Percentiles rank a stretch among this genome's conserved stretches.
These are phyloP conservation scores for Wickerhamiella allomyrinae DNA, from an alignment of 805 yeast genomes.

Conservation along the genomic window DNA sequence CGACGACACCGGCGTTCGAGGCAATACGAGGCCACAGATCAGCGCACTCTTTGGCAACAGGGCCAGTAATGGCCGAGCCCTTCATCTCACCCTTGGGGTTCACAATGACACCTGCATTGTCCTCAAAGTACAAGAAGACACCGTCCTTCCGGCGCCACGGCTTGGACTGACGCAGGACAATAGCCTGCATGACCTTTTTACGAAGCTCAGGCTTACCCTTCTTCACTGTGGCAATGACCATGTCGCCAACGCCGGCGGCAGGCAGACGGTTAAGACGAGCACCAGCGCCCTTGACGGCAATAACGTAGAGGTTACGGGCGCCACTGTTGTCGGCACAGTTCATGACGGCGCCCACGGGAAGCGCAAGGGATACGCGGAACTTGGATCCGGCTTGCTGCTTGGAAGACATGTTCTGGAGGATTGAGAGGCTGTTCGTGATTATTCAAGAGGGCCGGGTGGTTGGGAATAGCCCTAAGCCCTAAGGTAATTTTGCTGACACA, in stretches of 20 bases:
- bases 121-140: conserved; percentile 98
- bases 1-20: conserved; percentile 99
- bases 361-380: conserved; percentile 99
- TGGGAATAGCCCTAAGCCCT: conserved; percentile 3
- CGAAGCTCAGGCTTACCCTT: conserved; percentile 99
- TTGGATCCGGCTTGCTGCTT: conserved; percentile 51
- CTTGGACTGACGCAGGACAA: conserved; percentile 97
- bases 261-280: conserved; percentile 99
- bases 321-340: conserved; percentile 99
- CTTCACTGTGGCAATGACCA: conserved; percentile 79
- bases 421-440: neutral
- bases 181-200: conserved; percentile 99
- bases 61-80: conserved; percentile 99
- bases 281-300: conserved; percentile 98
- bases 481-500: too few species aligned
- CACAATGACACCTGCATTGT: conserved; percentile 99
- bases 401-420: conserved; percentile 14
- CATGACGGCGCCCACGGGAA: conserved; percentile 98
- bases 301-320: conserved; percentile 97
- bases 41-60: conserved; percentile 99
- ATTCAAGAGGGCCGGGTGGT: neutral
- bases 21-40: conserved; percentile 99
- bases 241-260: conserved; percentile 99
- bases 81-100: conserved; percentile 99
- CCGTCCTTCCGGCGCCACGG: conserved; percentile 99